Percentiles rank a stretch among this genome's conserved stretches.
phyloP scores from a whole-genome alignment of 257 asterid genomes.

The Pogostemon cablin region DNA sequence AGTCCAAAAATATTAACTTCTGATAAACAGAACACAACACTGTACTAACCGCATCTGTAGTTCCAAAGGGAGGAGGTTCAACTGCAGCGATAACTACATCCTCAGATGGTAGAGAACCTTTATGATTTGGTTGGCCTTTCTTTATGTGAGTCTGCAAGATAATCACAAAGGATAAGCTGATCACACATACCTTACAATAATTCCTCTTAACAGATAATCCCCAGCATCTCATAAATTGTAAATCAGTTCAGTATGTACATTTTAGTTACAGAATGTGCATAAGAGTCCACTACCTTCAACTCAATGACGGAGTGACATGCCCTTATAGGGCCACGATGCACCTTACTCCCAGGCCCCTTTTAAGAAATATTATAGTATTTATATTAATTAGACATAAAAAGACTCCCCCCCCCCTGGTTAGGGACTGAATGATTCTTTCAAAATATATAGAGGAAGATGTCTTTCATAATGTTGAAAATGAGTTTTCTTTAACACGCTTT shows the following conservation, averaged over 20 bases:
- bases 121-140: conserved; percentile 50
- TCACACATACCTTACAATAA: conserved; percentile 22
- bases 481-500: not conserved
- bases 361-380: not conserved
- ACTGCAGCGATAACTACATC: conserved; percentile 54
- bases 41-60: conserved; percentile 68
- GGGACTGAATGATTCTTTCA: not conserved
- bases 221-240: conserved; percentile 29
- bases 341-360: too few relatives aligned
- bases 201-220: conserved; percentile 5
- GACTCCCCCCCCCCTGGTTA: not conserved
- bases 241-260: conserved; percentile 24
- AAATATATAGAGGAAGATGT: not conserved
- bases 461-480: not conserved
- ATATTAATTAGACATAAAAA: not conserved
- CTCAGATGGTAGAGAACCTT: conserved; percentile 43
- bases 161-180: conserved; percentile 32
- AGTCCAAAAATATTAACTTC: conserved; percentile 6
- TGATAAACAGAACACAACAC: not conserved
- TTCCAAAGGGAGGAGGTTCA: conserved; percentile 84
- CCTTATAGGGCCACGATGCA: too few relatives aligned
- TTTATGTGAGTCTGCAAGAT: conserved; percentile 78
- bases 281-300: conserved; percentile 12
- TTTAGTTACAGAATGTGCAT: not conserved
- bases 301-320: not conserved